Evolutionary conservation across 176 grass and related monocot species (phyloP).

Genomic region (Bothriochloa decipiens): DNA sequence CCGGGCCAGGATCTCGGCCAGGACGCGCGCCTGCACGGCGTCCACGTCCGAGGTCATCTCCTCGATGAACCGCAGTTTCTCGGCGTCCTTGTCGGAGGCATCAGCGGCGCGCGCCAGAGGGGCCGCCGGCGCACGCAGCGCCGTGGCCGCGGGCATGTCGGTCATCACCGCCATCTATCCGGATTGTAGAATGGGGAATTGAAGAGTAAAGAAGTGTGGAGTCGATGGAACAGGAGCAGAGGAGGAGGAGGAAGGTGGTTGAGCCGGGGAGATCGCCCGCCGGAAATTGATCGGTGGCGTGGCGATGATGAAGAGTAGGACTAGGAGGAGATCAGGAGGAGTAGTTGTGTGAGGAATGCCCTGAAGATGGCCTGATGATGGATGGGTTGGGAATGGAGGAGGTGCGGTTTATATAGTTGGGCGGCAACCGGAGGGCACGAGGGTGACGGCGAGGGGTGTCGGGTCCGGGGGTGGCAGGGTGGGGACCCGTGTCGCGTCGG

Average conservation of each 20-base stretch:
- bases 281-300: no score
- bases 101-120: not conserved
- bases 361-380: not conserved
- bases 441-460: constrained; percentile 64
- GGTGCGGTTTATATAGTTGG: constrained; percentile 49
- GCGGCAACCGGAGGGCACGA: constrained; percentile 32
- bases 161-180: constrained; percentile 58
- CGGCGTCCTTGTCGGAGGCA: constrained; percentile 40
- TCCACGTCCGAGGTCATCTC: constrained; percentile 63
- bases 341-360: not conserved
- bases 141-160: constrained; percentile 45
- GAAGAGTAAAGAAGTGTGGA: not conserved
- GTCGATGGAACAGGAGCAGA: not conserved
- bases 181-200: no score
- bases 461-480: constrained; percentile 41
- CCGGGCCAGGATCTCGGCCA: constrained; percentile 60
- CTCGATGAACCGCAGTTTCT: constrained; percentile 71
- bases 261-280: not conserved
- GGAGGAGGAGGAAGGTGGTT: not conserved
- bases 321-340: constrained; percentile 4
- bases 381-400: constrained; percentile 5
- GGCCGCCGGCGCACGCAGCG: constrained; percentile 25
- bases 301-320: not conserved
- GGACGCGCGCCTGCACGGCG: constrained; percentile 53
- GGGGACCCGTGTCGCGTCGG: constrained; percentile 66